Evolutionary conservation across 768 basidiomycete species (phyloP).

Genomic region (Boletus rubroflammeus): DNA sequence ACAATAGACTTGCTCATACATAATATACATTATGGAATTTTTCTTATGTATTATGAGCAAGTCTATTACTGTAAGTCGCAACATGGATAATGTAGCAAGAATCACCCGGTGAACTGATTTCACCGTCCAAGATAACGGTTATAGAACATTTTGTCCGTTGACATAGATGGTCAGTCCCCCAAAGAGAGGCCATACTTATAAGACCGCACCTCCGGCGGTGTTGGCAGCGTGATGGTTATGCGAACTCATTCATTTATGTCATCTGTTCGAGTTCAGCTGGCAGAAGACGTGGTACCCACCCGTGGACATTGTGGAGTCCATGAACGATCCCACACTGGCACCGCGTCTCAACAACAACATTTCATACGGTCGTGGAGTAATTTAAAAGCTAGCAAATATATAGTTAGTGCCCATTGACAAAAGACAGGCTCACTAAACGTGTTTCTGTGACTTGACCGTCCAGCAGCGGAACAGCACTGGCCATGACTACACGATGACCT

Average conservation of each 20-base stretch:
- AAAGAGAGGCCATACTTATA: background rate
- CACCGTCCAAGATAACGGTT: background rate
- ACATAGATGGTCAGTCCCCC: background rate
- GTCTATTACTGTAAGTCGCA: background rate
- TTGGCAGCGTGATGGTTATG: background rate
- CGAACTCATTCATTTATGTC: conserved; percentile 2
- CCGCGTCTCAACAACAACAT: background rate
- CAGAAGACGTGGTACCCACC: background rate
- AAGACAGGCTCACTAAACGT: background rate
- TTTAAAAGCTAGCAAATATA: background rate
- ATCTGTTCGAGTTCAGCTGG: background rate
- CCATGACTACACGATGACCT: too few relatives aligned
- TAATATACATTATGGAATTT: too few relatives aligned
- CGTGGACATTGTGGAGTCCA: background rate
- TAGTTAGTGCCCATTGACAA: background rate
- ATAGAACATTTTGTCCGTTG: background rate
- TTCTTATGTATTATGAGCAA: too few relatives aligned
- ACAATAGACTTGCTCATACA: too few relatives aligned
- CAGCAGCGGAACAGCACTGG: background rate
- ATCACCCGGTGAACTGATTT: background rate
- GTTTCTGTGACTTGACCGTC: background rate
- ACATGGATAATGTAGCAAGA: background rate
- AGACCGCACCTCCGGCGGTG: background rate
- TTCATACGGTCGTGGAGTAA: too few relatives aligned
- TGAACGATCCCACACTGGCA: background rate